Evolutionary conservation across 1,284 basidiomycete genomes (phyloP).

Genomic region (Ceraceosorus guamensis): DNA sequence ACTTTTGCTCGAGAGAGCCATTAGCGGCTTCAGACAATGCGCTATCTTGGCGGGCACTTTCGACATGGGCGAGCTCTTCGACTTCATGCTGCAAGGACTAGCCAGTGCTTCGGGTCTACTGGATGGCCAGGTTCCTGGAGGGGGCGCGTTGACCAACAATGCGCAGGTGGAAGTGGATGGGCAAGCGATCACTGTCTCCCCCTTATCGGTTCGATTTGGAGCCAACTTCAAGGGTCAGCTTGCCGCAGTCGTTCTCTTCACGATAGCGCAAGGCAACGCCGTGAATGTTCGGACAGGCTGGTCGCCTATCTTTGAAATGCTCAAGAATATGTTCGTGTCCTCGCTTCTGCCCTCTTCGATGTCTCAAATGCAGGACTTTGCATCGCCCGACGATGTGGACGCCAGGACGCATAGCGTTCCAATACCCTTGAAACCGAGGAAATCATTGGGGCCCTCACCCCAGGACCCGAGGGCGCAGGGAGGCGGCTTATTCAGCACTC

Average conservation of each 20-base stretch:
- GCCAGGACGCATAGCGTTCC: conserved; percentile 19
- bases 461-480: conserved; percentile 67
- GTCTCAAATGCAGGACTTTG: conserved; percentile 93
- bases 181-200: conserved; percentile 79
- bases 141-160: conserved; percentile 57
- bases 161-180: conserved; percentile 89
- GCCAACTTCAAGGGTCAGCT: conserved; percentile 92
- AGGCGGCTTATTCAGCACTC: conserved; percentile 80
- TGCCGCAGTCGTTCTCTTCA: conserved; percentile 93
- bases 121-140: conserved; percentile 19
- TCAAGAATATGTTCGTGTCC: conserved; percentile 89
- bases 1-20: conserved; percentile 86
- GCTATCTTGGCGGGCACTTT: conserved; percentile 86
- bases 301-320: conserved; percentile 88
- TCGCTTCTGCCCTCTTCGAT: conserved; percentile 72
- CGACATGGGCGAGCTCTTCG: conserved; percentile 85
- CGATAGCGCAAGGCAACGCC: conserved; percentile 95
- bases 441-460: conserved; percentile 78
- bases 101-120: conserved; percentile 35
- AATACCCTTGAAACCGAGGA: conserved; percentile 56
- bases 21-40: conserved; percentile 91
- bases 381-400: neutral
- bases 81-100: conserved; percentile 86
- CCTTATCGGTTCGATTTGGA: conserved; percentile 85
- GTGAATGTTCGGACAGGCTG: conserved; percentile 88